Evolutionary conservation across 2,329 filamentous ascomycete genomes (phyloP).

Genomic region (Trichoderma koningii): DNA sequence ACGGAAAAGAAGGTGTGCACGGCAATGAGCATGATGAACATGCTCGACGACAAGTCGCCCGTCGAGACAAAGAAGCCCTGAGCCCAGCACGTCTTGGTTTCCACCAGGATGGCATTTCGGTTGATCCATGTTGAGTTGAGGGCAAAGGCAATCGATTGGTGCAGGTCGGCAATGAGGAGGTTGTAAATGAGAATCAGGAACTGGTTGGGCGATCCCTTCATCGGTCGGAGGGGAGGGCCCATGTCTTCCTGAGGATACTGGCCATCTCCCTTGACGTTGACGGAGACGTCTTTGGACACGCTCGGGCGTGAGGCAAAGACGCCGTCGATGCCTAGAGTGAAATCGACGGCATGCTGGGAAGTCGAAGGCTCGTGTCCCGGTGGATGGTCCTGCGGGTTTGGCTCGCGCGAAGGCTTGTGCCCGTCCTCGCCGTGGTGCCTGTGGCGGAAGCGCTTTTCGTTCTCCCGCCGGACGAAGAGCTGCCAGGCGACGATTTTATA

Average conservation of each 20-base stretch:
- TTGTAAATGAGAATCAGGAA: conserved; percentile 71
- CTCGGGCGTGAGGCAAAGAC: conserved; percentile 35
- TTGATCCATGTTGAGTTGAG: conserved; percentile 63
- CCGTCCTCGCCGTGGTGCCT: conserved; percentile 5
- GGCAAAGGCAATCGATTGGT: conserved; percentile 65
- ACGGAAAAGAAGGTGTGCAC: conserved; percentile 67
- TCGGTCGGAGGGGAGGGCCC: conserved; percentile 26
- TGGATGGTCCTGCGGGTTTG: conserved; percentile 9
- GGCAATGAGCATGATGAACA: conserved; percentile 68
- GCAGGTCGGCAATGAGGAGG: conserved; percentile 67
- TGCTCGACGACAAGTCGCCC: conserved; percentile 65
- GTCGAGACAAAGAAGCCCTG: conserved; percentile 71
- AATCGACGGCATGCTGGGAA: conserved; percentile 37
- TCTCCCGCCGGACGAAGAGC: conserved; percentile 30
- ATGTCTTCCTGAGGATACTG: neutral
- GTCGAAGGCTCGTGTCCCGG: conserved; percentile 17
- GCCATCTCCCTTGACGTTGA: neutral
- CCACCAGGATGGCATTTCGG: conserved; percentile 55
- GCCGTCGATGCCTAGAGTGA: conserved; percentile 42
- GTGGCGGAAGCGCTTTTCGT: neutral
- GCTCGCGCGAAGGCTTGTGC: conserved; percentile 20
- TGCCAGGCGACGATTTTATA: conserved; percentile 40
- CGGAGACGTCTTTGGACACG: neutral
- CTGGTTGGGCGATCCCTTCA: conserved; percentile 57
- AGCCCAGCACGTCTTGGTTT: conserved; percentile 56